A percentile compares a stretch with the other conserved stretches of the same genome.
Conservation (phyloP, 495 filamentous ascomycete species). For the Lentithecium fluviatile region DNA sequence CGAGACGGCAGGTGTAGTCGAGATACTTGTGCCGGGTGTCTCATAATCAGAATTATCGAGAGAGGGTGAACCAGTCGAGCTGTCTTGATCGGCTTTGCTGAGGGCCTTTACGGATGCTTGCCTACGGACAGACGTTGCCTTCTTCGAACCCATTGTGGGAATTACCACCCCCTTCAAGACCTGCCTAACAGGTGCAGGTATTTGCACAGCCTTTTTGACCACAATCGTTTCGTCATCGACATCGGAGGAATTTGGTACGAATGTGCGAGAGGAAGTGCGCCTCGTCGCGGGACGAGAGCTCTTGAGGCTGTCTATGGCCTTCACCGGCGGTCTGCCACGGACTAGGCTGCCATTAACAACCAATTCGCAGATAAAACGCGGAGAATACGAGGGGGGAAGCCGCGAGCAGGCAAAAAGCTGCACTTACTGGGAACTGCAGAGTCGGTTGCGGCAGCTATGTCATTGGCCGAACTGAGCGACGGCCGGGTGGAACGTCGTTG, state of each 20-base stretch:
- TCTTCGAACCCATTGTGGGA: constrained; percentile 12
- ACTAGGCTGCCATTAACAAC: not conserved
- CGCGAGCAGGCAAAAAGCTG: not conserved
- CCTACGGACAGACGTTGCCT: not conserved
- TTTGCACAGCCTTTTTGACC: not conserved
- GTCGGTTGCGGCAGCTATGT: not conserved
- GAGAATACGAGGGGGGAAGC: not conserved
- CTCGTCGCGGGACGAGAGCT: not conserved
- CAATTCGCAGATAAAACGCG: not conserved
- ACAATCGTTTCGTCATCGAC: constrained; percentile 14
- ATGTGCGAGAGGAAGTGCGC: constrained; percentile 27
- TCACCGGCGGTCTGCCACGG: not conserved
- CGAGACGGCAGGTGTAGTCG: constrained; percentile 54
- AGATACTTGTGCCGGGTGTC: constrained; percentile 75
- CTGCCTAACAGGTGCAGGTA: constrained; percentile 9
- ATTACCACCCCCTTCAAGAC: constrained; percentile 29
- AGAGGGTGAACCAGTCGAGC: constrained; percentile 40
- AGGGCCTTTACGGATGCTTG: constrained; percentile 3
- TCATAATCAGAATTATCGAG: constrained; percentile 59
- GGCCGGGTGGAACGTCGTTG: constrained; percentile 4
- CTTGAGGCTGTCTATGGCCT: not conserved
- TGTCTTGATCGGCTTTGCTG: constrained; percentile 9
- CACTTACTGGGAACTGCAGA: not conserved
- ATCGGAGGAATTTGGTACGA: constrained; percentile 25
- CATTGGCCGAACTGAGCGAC: not conserved